Conservation (phyloP, 257 asterid species). For the Solanum tarijense region DNA sequence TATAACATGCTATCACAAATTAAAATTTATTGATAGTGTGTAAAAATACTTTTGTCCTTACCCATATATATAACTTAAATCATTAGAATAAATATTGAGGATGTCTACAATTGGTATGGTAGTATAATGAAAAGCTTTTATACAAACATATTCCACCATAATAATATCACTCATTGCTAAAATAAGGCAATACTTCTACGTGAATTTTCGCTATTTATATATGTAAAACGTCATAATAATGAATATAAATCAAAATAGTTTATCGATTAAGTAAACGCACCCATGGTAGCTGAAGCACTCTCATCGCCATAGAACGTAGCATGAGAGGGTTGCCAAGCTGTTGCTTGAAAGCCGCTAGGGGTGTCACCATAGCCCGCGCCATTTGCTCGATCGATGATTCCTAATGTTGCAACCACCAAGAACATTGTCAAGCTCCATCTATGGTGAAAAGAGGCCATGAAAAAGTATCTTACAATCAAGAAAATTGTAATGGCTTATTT, state of each 20-base stretch:
- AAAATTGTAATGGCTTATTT: not conserved
- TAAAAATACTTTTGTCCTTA: not conserved
- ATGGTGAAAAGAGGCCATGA: constrained; percentile 34
- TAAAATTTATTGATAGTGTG: too few species aligned
- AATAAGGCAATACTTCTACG: not conserved
- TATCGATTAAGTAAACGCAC: constrained; percentile 11
- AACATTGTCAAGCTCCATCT: constrained; percentile 21
- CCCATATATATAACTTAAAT: not conserved
- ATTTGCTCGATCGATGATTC: constrained; percentile 2
- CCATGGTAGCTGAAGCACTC: constrained; percentile 49
- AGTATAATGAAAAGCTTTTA: not conserved
- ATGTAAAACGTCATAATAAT: not conserved
- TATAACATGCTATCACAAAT: not conserved
- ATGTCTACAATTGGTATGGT: not conserved
- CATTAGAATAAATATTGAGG: not conserved
- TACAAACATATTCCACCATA: not conserved
- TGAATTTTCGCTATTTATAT: not conserved
- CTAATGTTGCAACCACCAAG: constrained; percentile 11
- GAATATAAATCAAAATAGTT: not conserved
- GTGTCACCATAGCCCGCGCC: constrained; percentile 23
- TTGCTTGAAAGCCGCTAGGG: constrained; percentile 17
- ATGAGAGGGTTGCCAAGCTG: constrained; percentile 38
- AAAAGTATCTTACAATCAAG: not conserved
- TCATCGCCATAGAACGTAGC: constrained; percentile 75
- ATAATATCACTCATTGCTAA: not conserved